These are phyloP conservation scores for Ajuga reptans DNA, from an alignment of 305 asterid species.

Conservation along the genomic window DNA sequence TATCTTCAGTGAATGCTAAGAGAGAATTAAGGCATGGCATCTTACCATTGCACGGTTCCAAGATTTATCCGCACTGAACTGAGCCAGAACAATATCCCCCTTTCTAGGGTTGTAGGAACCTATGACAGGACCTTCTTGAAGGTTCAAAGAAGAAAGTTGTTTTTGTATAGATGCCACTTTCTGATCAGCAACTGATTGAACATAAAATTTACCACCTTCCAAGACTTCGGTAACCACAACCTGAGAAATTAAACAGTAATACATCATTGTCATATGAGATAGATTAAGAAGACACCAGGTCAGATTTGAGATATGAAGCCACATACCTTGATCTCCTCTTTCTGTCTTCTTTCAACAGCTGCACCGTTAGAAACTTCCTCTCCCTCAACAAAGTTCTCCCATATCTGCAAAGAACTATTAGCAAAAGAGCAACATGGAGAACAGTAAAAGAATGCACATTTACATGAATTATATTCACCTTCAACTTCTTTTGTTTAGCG, in stretches of 20 bases:
- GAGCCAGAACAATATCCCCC: conserved; percentile 87
- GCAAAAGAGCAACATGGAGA: conserved; percentile 16
- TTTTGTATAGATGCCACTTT: conserved; percentile 73
- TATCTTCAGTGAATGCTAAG: not conserved
- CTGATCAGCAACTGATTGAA: conserved; percentile 77
- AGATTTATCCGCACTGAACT: conserved; percentile 80
- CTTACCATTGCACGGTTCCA: conserved; percentile 99
- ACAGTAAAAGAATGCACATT: not conserved
- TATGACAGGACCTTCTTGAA: conserved; percentile 76
- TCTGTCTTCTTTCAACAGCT: conserved; percentile 62
- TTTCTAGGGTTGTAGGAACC: conserved; percentile 83
- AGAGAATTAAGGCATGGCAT: not conserved
- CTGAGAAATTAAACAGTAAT: conserved; percentile 30
- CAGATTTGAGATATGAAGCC: not conserved
- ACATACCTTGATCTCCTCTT: conserved; percentile 81
- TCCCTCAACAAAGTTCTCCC: conserved; percentile 89
- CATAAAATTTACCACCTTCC: conserved; percentile 89
- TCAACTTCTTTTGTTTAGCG: conserved; percentile 83
- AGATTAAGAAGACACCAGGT: not conserved
- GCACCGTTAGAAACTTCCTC: conserved; percentile 66
- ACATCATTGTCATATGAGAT: not conserved
- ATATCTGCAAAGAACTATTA: conserved; percentile 45
- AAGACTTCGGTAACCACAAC: conserved; percentile 78
- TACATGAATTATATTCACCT: conserved; percentile 36
- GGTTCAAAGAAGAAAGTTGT: conserved; percentile 69